Evolutionary conservation across 345 rosid genomes (phyloP).

Genomic region (Salix brachista): DNA sequence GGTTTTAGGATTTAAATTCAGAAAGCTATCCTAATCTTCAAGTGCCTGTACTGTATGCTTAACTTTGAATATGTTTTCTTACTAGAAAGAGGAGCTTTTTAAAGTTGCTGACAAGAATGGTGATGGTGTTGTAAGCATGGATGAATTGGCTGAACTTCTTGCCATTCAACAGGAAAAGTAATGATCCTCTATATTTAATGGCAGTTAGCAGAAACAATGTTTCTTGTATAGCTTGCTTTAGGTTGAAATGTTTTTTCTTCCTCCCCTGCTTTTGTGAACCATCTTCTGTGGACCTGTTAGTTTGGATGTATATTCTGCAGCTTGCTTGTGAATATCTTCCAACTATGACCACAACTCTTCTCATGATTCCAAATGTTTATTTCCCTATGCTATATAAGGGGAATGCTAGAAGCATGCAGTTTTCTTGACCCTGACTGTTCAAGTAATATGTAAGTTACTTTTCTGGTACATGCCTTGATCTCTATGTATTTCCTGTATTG

Average conservation of each 20-base stretch:
- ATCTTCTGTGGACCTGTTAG: not conserved
- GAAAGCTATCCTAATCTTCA: constrained; percentile 4
- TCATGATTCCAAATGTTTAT: not conserved
- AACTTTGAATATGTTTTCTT: constrained; percentile 3
- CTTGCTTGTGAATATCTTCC: not conserved
- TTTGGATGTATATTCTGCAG: not conserved
- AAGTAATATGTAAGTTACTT: not conserved
- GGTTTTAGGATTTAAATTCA: not conserved
- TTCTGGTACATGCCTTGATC: not conserved
- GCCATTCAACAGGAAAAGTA: constrained; percentile 87
- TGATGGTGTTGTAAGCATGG: constrained; percentile 84
- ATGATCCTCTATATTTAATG: constrained; percentile 17
- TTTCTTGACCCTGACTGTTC: not conserved
- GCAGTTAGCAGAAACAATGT: not conserved
- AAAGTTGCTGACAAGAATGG: constrained; percentile 84
- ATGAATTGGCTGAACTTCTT: constrained; percentile 90
- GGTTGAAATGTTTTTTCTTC: not conserved
- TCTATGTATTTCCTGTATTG: constrained; percentile 11
- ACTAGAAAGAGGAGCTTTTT: constrained; percentile 87
- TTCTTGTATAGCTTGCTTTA: not conserved
- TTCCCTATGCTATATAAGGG: not conserved
- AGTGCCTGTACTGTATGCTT: not conserved
- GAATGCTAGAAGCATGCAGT: not conserved
- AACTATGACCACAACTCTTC: not conserved
- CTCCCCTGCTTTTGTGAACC: not conserved